Percentiles rank a stretch among this genome's conserved stretches.
Evolutionary conservation across 1,139 yeast species (phyloP).

Genomic region (Magnusiomyces starmeri): DNA sequence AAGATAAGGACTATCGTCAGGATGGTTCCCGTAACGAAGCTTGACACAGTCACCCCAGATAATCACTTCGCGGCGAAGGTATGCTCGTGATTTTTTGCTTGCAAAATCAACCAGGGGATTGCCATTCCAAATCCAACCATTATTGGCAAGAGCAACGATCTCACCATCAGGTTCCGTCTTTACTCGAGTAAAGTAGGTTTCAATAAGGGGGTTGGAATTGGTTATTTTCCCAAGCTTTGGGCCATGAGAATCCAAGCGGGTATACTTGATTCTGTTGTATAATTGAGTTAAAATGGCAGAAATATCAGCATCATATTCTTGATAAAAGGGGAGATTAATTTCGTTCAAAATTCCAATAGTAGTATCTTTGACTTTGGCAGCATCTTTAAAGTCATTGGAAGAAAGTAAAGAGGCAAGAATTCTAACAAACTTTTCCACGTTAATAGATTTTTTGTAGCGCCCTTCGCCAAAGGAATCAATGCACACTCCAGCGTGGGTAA

Average conservation of each 20-base stretch:
- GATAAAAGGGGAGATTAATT: conserved; percentile 66
- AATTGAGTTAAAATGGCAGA: conserved; percentile 58
- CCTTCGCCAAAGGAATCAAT: conserved; percentile 40
- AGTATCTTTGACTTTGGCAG: conserved; percentile 35
- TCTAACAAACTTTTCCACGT: conserved; percentile 45
- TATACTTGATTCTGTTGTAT: conserved; percentile 64
- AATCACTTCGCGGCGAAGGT: conserved; percentile 84
- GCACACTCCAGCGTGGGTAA: conserved; percentile 37
- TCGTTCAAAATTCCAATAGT: conserved; percentile 61
- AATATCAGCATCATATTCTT: conserved; percentile 68
- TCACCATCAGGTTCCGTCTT: conserved; percentile 43
- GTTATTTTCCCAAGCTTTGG: conserved; percentile 66
- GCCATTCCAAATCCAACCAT: conserved; percentile 99
- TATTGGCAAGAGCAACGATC: conserved; percentile 65
- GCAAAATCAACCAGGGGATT: conserved; percentile 93
- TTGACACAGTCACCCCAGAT: conserved; percentile 98
- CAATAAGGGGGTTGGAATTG: conserved; percentile 55
- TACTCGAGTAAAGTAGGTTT: conserved; percentile 80
- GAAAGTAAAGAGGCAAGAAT: conserved; percentile 37
- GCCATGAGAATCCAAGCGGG: conserved; percentile 71
- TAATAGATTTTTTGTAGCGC: conserved; percentile 50
- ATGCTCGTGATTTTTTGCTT: conserved; percentile 66
- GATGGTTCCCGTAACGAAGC: conserved; percentile 69
- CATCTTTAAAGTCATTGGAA: conserved; percentile 25
- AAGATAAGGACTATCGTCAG: conserved; percentile 76